Base-by-base conservation (phyloP, 805 yeast genomes). In the Wickerhamomyces strasburgensis region DNA sequence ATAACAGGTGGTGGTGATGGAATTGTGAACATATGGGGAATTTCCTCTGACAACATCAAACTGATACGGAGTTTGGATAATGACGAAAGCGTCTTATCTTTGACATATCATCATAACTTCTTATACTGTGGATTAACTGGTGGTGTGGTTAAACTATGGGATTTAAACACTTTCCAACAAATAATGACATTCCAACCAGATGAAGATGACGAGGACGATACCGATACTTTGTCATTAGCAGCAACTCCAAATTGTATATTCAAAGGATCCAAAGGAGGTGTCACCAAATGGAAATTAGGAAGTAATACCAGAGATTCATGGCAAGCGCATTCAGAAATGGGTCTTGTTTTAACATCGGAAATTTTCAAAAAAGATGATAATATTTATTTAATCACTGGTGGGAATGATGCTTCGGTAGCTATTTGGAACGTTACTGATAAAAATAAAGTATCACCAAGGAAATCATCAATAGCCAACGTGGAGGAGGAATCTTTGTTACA, bases 1-100 rank as follows among this genome's bases (percentile, higher is more conserved):
- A 59, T 81, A 4, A 69, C 84, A 3, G 90, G 94, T 19, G 95
- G 96, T 34, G 98, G 98, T 31, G 98, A 93, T 61, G 98, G 97
- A 0, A 49, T 72, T 7, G 74, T 83, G n/a, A 85, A 85, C 49
- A 57, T 87, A 10, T 90, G 98, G 98, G 73, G 75, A 0, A 50
- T 78, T 19, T 30, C 44, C 5, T 45, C 50, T 5, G 28, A 26
- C 10, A 44, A 45, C 1, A 45, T 48, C 14, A 43, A 39, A 5
- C 46, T 62, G 15, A 33, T 65, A 0, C 60, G 63, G 15, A 54
- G 67, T 7, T 57, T 85, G 26, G 79, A 79, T 27, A 80, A 83
- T 44, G 79, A 75, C 2, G 85, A 79, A 23, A 72, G 86, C 6
- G 80, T 89, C 3, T 61, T 89, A 19, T 82, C 94, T 0, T 72